Evolutionary conservation across 495 filamentous ascomycete species (phyloP), one percentile per base, ranked within the genome.

Genomic region (Geopyxis carbonaria): DNA sequence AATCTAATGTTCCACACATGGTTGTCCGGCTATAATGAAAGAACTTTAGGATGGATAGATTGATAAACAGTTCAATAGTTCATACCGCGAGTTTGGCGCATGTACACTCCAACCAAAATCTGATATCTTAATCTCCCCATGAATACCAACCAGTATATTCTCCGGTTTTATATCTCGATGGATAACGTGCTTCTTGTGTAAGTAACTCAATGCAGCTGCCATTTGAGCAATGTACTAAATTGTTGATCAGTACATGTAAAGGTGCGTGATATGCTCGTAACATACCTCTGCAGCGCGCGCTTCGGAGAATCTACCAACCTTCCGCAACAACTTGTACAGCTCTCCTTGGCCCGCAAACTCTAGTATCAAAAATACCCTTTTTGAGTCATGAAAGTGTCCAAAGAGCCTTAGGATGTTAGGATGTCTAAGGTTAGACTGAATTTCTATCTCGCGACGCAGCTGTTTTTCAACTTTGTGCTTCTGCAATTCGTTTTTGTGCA

Each of bases 61-160:
- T 11, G 16, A 10, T 13, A 4, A 13, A 45, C 11, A 51, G 31
- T 23, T 36, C 10, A 7, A 34, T 20, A 27, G 21, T 13, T n/a
- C 15, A 35, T 45, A 52, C 37, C 87, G 61, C 61, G 92, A 93
- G 53, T 92, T 94, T 7, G 89, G 89, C 19, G 89, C 91, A 58
- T 97, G 89, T 13, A 95, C 91, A 59, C 79, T 87, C 91, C 91
- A 97, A 31, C 89, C 89, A 52, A 97, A 97, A 59, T 97, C 89
- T 3, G 81, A 86, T 56, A 97, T 86, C 61, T 97, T 97, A 61
- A 97, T 92, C 62, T 97, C 89, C 29, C 86, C 89, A 55, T 95
- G 87, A 38, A 97, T 86, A 14, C 89, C 89, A 25, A 97, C 76
- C 11, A 97, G 73, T 48, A 97, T 97, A 53, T 97, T 97, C 61